phyloP scores from a whole-genome alignment of 2,329 filamentous ascomycete species.

The Colletotrichum incanum region DNA sequence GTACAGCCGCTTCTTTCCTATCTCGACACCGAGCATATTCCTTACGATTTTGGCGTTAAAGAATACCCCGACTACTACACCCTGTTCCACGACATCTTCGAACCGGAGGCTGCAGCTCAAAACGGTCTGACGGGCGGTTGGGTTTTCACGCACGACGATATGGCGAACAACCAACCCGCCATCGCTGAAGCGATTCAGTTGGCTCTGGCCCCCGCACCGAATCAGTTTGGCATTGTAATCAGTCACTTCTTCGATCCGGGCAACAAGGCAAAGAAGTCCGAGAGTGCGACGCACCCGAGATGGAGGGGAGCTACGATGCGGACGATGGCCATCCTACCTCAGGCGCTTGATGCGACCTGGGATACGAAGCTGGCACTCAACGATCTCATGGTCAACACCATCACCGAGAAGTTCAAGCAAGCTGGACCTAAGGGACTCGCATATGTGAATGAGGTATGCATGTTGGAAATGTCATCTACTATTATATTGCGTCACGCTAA shows the following conservation, averaged over 20 bases:
- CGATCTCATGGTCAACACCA: conserved; percentile 43
- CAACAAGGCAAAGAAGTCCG: background rate
- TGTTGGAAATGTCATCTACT: rapidly evolving
- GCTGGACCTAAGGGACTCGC: conserved; percentile 36
- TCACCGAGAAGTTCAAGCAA: conserved; percentile 39
- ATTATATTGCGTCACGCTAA: background rate
- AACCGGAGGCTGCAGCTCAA: conserved; percentile 41
- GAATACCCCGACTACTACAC: conserved; percentile 40
- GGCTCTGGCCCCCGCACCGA: conserved; percentile 3
- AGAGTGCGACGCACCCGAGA: conserved; percentile 39
- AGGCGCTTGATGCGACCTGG: conserved; percentile 40
- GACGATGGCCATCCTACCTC: conserved; percentile 38
- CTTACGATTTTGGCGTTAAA: conserved; percentile 29
- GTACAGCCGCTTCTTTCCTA: conserved; percentile 36
- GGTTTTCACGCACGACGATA: conserved; percentile 42
- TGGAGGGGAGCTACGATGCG: conserved; percentile 42
- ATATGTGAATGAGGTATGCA: conserved; percentile 41
- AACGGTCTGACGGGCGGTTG: conserved; percentile 43
- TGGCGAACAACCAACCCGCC: conserved; percentile 29
- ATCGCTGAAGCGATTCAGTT: conserved; percentile 33
- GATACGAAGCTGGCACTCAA: conserved; percentile 33
- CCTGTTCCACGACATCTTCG: conserved; percentile 41
- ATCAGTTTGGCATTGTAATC: conserved; percentile 35
- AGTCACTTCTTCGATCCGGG: conserved; percentile 42
- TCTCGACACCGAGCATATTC: conserved; percentile 34